A percentile compares a stretch with the other conserved stretches of the same genome.
Conservation (phyloP, 495 filamentous ascomycete species). For the Terfezia claveryi region DNA sequence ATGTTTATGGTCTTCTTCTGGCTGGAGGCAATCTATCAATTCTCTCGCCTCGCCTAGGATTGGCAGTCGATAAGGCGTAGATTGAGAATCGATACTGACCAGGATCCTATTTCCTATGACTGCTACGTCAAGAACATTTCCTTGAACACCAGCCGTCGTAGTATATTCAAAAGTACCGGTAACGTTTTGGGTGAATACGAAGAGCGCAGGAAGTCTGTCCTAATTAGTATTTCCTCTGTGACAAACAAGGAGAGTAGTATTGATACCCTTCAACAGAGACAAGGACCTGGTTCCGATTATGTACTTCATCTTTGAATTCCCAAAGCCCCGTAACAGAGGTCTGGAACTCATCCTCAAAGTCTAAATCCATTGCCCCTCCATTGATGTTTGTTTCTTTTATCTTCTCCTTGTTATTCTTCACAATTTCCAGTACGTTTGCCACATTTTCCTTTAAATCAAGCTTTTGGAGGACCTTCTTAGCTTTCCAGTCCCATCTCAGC, state of each 20-base stretch:
- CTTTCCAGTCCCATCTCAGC: constrained; percentile 62
- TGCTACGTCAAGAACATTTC: constrained; percentile 39
- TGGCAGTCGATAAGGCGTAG: background rate
- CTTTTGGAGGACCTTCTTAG: constrained; percentile 30
- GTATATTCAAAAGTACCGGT: constrained; percentile 26
- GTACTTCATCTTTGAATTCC: constrained; percentile 6
- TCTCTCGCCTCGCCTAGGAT: no score
- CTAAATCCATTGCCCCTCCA: background rate
- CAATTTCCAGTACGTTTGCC: constrained; percentile 7
- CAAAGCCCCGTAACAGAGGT: constrained; percentile 31
- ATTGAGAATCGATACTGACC: background rate
- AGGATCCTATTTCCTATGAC: background rate
- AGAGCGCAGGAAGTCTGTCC: constrained; percentile 36
- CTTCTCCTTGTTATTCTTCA: constrained; percentile 5
- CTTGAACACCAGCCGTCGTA: constrained; percentile 28
- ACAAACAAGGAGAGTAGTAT: background rate
- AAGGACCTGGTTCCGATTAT: constrained; percentile 26
- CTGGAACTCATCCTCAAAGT: constrained; percentile 18
- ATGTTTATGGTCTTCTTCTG: no score
- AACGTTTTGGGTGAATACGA: constrained; percentile 30
- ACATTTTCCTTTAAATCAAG: constrained; percentile 28
- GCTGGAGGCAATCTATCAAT: no score
- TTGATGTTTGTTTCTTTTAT: background rate
- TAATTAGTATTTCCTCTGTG: constrained; percentile 11
- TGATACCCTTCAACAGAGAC: constrained; percentile 48